Evolutionary conservation across 345 rosid species (phyloP).

Genomic region (Eutrema yunnanense): DNA sequence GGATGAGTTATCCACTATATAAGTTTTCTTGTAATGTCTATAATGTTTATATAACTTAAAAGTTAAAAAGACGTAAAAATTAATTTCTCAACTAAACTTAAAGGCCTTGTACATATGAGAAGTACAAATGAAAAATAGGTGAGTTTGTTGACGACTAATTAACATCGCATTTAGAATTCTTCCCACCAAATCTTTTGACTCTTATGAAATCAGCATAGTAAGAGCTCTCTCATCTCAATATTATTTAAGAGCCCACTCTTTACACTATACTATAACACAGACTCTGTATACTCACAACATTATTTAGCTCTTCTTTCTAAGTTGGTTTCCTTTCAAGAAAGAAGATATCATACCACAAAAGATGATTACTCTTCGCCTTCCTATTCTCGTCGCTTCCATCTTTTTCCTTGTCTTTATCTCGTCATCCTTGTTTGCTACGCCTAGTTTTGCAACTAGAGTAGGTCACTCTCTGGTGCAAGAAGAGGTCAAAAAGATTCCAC

Average conservation of each 20-base stretch:
- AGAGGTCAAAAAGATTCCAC: constrained; percentile 2
- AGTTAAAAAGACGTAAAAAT: background rate
- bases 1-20: background rate
- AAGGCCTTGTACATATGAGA: background rate
- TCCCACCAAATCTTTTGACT: constrained; percentile 21
- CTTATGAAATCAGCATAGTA: background rate
- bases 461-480: constrained; percentile 12
- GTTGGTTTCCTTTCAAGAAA: background rate
- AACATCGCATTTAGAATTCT: background rate
- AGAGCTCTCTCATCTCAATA: background rate
- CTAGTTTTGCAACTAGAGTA: constrained; percentile 17
- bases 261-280: constrained; percentile 2
- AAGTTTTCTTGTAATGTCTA: background rate
- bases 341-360: background rate
- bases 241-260: constrained; percentile 10
- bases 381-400: background rate
- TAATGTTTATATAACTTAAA: background rate
- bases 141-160: constrained; percentile 27
- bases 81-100: background rate
- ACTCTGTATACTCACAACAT: background rate
- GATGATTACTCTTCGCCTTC: constrained; percentile 10
- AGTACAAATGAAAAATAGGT: constrained; percentile 12
- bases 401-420: constrained; percentile 5
- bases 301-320: background rate
- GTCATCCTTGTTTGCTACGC: constrained; percentile 1